Base-by-base conservation (phyloP, 805 yeast species). In the Wickerhamomyces rabaulensis region DNA sequence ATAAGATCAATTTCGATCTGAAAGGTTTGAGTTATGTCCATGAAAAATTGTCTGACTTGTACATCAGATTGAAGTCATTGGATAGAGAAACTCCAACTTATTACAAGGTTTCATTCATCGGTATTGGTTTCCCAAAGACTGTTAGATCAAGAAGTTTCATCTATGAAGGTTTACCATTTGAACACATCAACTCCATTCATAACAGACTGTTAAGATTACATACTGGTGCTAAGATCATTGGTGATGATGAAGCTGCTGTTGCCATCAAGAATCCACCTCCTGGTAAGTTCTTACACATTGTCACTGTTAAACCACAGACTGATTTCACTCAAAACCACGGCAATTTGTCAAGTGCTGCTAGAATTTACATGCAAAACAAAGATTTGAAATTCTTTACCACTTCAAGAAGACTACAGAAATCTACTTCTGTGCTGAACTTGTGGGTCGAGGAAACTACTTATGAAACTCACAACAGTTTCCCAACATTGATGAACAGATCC, bases 391-490 rank as follows among this genome's bases (percentile, higher is more conserved):
- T 77, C 49, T 89, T 89, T 67, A 76, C 87, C 5, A 78, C 80
- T 35, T 74, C 84, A 42, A 76, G 85, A 63, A 79, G 85, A 55
- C 65, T 88, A 44, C 88, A 92, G 1, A 91, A 92, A 5, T 76
- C 87, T 1, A 76, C 81, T 0, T 75, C 84, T 10, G 82, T 86
- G 9, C 74, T 79, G 45, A 89, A 88, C 57, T 68, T 89, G 56
- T 89, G 96, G 96, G 88, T 91, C 17, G 95, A 89, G 60, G 95
- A 89, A 65, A 78, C 85, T 9, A 82, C 87, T 1, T 89, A 80
- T 68, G 87, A 81, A 52, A 86, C 96, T 0, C 69, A 63, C 41
- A 75, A 84, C 45, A 75, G 88, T 8, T 89, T 89, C 81, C 97
- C 97, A 22, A 84, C 95, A 0, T 74, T 89, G 63, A 85, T 88